Base-by-base conservation (phyloP, 192 early-diverging fungal genomes). In the Linnemannia hyalina region DNA sequence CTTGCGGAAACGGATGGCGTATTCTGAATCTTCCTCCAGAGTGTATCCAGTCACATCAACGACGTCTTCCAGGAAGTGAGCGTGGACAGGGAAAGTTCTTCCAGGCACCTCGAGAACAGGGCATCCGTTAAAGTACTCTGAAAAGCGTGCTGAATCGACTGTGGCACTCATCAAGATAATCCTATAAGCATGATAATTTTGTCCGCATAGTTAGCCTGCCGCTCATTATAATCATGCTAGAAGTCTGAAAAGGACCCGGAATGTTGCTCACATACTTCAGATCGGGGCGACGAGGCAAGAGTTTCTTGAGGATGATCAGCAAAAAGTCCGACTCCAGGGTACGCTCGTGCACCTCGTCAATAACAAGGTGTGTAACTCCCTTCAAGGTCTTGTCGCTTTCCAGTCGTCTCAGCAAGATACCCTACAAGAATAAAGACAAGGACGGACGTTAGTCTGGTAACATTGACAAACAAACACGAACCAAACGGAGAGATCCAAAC, bases 291-390 rank as follows among this genome's bases (percentile, higher is more conserved):
- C 54, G 63, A 22, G 88, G 70, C 41, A 89, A 75, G 20, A 97
- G 86, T 22, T 92, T 90, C 57, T 88, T 90, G 60, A 96, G 84
- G 41, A 93, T 87, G 54, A 96, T 88, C 23, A 97, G 49, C 70
- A 97, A 78, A 78, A 97, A 96, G 83, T 97, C 96, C 13, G 91
- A 92, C 76, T 96, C 95, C 20, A 97, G 82, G 1, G 89, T 91
- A 13, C 96, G 89, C 75, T 97, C 95, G 75, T 97, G 95, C 4
- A 96, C 93, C 81, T 97, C 95, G 80, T 97, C 96, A 2, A 97
- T 91, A 20, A 97, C 85, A 11, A 97, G 88, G 68, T 95, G 93
- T 8, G 92, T 93, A 11, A 97, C 88, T 8, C 91, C 92, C 29
- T 80, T 65, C 63, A 97, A 82, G 11, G 76, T 41, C 10, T 81